phyloP scores from a whole-genome alignment of 371 early-diverging fungal species.

The Mucor saturninus region DNA sequence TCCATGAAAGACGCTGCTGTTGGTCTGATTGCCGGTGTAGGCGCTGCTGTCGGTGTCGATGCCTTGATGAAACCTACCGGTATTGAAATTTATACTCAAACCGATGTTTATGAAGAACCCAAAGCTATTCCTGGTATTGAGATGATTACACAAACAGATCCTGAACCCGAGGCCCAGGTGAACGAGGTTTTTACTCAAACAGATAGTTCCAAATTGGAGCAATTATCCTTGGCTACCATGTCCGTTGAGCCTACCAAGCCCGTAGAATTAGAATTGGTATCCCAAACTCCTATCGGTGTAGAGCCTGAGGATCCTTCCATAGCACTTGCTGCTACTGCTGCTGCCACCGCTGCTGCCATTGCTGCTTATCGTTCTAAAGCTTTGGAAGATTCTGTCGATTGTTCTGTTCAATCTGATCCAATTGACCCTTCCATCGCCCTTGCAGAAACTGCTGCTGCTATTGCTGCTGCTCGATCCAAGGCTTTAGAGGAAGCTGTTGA shows the following conservation, averaged over 20 bases:
- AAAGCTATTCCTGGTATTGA: not conserved
- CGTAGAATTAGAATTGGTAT: not conserved
- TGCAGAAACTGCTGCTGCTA: slow-evolving; percentile 13
- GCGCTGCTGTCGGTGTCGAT: slow-evolving; percentile 3
- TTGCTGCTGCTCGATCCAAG: not conserved
- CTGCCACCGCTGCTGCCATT: slow-evolving; percentile 16
- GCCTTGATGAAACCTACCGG: not conserved
- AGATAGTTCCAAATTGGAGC: not conserved
- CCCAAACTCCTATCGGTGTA: not conserved
- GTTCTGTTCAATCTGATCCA: slow-evolving; percentile 10
- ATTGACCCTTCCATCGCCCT: slow-evolving; percentile 5
- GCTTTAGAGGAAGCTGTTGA: not conserved
- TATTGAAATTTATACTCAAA: slow-evolving; percentile 17
- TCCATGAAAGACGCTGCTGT: slow-evolving; percentile 14
- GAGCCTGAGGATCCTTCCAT: slow-evolving; percentile 16
- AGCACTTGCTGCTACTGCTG: slow-evolving; percentile 2
- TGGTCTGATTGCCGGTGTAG: slow-evolving; percentile 14
- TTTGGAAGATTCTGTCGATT: slow-evolving; percentile 11
- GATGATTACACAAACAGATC: slow-evolving; percentile 6
- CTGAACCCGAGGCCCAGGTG: not conserved
- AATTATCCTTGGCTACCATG: not conserved
- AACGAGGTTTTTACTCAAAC: slow-evolving; percentile 19
- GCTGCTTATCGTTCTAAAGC: slow-evolving; percentile 1
- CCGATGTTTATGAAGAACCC: not conserved
- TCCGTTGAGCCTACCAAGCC: not conserved